These are phyloP conservation scores for Neurospora sublineolata DNA, from an alignment of 495 filamentous ascomycete species.

Conservation along the genomic window DNA sequence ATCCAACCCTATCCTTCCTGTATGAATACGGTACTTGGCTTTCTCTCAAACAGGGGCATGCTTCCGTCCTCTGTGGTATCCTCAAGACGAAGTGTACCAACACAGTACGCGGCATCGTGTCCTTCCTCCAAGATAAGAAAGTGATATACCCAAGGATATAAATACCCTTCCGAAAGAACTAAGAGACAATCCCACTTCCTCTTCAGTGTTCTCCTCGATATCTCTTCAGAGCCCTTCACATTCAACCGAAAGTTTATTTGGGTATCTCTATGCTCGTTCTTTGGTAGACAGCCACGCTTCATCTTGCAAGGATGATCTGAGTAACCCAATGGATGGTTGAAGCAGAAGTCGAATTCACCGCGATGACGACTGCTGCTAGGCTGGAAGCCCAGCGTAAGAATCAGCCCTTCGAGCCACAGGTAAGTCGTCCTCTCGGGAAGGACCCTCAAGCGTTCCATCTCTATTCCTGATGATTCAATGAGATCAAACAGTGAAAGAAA, in stretches of 20 bases:
- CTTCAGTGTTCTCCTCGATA: fast-evolving
- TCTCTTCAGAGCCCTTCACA: not conserved
- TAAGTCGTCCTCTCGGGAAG: not conserved
- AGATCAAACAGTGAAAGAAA: fast-evolving
- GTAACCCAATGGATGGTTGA: not conserved
- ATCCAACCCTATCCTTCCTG: fast-evolving
- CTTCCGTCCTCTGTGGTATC: fast-evolving
- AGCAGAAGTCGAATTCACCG: not conserved
- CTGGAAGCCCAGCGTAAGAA: not conserved
- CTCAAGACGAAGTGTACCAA: not conserved
- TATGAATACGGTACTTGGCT: not conserved
- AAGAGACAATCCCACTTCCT: not conserved
- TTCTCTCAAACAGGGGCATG: not conserved
- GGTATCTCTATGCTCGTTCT: no score
- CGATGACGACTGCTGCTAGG: fast-evolving
- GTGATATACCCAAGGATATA: no score
- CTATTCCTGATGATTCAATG: fast-evolving
- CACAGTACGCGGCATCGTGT: not conserved
- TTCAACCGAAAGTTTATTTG: not conserved
- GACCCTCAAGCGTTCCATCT: not conserved
- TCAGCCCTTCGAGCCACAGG: not conserved
- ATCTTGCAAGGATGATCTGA: not conserved
- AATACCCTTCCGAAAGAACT: no score
- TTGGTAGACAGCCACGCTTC: no score
- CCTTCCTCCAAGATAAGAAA: not conserved